These are phyloP conservation scores for Beauveria scarabaeidicola DNA, from an alignment of 2,329 filamentous ascomycete species.

Conservation along the genomic window DNA sequence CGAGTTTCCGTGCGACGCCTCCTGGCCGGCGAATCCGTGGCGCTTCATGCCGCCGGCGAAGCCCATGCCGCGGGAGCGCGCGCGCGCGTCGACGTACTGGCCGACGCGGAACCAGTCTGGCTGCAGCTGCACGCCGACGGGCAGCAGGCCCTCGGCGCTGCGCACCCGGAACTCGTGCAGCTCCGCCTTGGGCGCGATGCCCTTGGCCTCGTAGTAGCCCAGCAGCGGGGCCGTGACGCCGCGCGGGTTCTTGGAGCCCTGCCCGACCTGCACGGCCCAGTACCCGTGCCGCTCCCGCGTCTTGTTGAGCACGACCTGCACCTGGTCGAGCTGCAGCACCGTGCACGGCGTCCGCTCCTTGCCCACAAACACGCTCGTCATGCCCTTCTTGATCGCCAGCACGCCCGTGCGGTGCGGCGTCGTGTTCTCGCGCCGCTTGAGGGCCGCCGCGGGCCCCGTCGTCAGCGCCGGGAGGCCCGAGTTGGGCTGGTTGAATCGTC, in stretches of 20 bases:
- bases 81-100: constrained; percentile 80
- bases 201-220: constrained; percentile 78
- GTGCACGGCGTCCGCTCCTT: constrained; percentile 78
- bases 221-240: constrained; percentile 78
- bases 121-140: constrained; percentile 64
- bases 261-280: constrained; percentile 85
- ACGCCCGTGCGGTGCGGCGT: constrained; percentile 68
- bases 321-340: constrained; percentile 84
- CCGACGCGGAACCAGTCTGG: constrained; percentile 90
- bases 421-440: constrained; percentile 48
- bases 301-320: constrained; percentile 84
- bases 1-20: constrained; percentile 89
- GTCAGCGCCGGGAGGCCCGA: constrained; percentile 48
- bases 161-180: constrained; percentile 83
- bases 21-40: constrained; percentile 82
- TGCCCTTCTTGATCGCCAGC: constrained; percentile 86
- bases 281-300: constrained; percentile 76
- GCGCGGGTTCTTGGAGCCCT: constrained; percentile 61
- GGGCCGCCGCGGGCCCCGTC: constrained; percentile 51
- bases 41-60: constrained; percentile 98
- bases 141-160: constrained; percentile 61
- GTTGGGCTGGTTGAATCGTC: constrained; percentile 52
- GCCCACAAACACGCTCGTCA: constrained; percentile 82
- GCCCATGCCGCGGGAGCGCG: constrained; percentile 75
- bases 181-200: constrained; percentile 74